Evolutionary conservation across 2,329 filamentous ascomycete species (phyloP).

Genomic region (Pseudogymnoascus sp.): DNA sequence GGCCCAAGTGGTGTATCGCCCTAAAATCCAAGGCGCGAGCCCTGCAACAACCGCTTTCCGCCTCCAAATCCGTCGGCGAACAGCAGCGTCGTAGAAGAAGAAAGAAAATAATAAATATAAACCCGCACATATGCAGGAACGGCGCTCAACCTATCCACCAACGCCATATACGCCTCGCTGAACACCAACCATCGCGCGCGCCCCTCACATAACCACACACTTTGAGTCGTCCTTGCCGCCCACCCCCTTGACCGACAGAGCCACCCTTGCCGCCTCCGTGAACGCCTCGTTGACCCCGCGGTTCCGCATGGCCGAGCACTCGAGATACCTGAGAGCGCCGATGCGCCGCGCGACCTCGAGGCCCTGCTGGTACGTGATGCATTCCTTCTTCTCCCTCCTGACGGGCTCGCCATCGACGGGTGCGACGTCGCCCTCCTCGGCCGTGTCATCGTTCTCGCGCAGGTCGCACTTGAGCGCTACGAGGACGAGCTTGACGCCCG

Average conservation of each 20-base stretch:
- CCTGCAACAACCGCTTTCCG: not conserved
- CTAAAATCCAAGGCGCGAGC: not conserved
- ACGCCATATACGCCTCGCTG: slow-evolving; percentile 6
- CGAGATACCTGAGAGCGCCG: slow-evolving; percentile 85
- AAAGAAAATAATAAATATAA: not conserved
- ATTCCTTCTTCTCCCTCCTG: slow-evolving; percentile 53
- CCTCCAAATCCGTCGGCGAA: not conserved
- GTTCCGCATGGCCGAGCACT: slow-evolving; percentile 98
- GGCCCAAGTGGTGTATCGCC: not conserved
- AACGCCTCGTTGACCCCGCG: slow-evolving; percentile 97
- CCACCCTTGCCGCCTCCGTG: slow-evolving; percentile 92
- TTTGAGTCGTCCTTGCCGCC: slow-evolving; percentile 47
- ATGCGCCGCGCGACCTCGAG: slow-evolving; percentile 86
- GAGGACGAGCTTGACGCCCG: slow-evolving; percentile 86
- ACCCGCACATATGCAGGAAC: not conserved
- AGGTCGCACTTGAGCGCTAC: slow-evolving; percentile 96
- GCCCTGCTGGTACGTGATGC: slow-evolving; percentile 86
- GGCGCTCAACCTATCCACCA: slow-evolving; percentile 8
- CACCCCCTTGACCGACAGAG: slow-evolving; percentile 62
- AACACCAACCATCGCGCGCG: not conserved
- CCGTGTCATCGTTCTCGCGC: slow-evolving; percentile 59
- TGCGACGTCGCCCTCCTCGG: slow-evolving; percentile 49
- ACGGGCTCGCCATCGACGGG: slow-evolving; percentile 32
- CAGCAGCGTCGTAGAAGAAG: not conserved
- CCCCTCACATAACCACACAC: slow-evolving; percentile 49